A percentile compares a stretch with the other conserved stretches of the same genome.
phyloP scores from a whole-genome alignment of 768 basidiomycete species.

The Bullera alba region DNA sequence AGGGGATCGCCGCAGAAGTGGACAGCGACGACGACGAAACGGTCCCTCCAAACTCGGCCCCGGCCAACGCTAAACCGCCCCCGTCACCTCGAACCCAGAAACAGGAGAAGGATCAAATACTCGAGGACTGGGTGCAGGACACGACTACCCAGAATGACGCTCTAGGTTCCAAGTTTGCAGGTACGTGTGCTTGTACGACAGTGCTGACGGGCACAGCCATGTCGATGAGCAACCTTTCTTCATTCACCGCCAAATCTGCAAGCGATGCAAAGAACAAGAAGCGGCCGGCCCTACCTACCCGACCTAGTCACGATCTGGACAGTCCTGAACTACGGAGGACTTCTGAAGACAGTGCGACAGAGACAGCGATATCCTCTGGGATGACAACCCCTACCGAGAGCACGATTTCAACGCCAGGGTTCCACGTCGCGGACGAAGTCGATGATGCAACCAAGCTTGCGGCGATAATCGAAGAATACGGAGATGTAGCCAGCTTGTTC shows the following conservation, averaged over 20 bases:
- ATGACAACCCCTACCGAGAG: not conserved
- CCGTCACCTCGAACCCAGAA: no score
- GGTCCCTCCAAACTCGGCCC: no score
- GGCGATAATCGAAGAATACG: slow-evolving; percentile 57
- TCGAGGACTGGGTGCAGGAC: slow-evolving; percentile 18
- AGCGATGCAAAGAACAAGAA: no score
- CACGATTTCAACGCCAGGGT: not conserved
- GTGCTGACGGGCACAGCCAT: slow-evolving; percentile 7
- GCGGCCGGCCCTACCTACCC: no score
- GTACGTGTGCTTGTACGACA: slow-evolving; percentile 11
- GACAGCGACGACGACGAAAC: slow-evolving; percentile 17
- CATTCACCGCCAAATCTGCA: not conserved
- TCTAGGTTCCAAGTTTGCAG: slow-evolving; percentile 19
- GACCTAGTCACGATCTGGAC: no score
- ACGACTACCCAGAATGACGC: slow-evolving; percentile 8
- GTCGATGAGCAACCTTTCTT: slow-evolving; percentile 14
- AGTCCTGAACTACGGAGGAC: no score
- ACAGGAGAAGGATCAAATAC: not conserved
- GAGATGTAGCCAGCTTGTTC: slow-evolving; percentile 47
- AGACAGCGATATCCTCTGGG: slow-evolving; percentile 4
- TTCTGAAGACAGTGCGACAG: not conserved
- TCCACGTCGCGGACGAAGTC: slow-evolving; percentile 15
- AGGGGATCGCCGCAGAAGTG: not conserved
- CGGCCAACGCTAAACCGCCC: no score
- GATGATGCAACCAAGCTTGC: slow-evolving; percentile 52